phyloP scores from a whole-genome alignment of 257 asterid genomes.

The Euphrasia confusa region DNA sequence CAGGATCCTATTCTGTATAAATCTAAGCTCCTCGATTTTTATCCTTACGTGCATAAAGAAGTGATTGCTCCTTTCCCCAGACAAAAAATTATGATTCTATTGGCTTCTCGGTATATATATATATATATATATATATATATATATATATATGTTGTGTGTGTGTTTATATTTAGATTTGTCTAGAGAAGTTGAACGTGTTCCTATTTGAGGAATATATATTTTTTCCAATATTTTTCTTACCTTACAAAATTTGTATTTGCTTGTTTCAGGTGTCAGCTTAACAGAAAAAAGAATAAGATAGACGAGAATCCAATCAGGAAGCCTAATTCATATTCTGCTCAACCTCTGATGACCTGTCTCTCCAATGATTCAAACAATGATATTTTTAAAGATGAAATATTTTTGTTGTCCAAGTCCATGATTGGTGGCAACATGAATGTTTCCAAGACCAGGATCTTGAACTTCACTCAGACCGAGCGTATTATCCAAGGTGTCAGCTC shows the following conservation, averaged over 20 bases:
- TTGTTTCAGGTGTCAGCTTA: constrained; percentile 65
- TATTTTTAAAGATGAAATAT: constrained; percentile 58
- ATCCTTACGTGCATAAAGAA: not conserved
- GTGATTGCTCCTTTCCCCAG: not conserved
- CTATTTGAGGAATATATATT: not conserved
- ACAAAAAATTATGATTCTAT: not conserved
- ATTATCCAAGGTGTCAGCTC: constrained; percentile 63
- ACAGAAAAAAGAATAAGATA: constrained; percentile 66
- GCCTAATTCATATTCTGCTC: constrained; percentile 40
- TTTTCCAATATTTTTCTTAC: not conserved
- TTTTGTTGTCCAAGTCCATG: constrained; percentile 78
- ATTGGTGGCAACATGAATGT: constrained; percentile 75
- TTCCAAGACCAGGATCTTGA: constrained; percentile 70
- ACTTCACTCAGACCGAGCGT: constrained; percentile 57
- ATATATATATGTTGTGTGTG: too few relatives aligned
- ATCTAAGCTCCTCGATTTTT: not conserved
- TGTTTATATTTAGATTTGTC: constrained; percentile 9
- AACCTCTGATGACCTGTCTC: constrained; percentile 37
- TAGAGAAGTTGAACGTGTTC: constrained; percentile 7
- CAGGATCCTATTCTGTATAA: too few relatives aligned
- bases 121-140: too few relatives aligned
- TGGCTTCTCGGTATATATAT: not conserved
- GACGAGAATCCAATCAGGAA: constrained; percentile 53
- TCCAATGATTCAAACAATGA: constrained; percentile 62
- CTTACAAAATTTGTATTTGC: constrained; percentile 22